A percentile compares a stretch with the other conserved stretches of the same genome.
phyloP scores from a whole-genome alignment of 305 asterid genomes.

The Fraxinus albicans region DNA sequence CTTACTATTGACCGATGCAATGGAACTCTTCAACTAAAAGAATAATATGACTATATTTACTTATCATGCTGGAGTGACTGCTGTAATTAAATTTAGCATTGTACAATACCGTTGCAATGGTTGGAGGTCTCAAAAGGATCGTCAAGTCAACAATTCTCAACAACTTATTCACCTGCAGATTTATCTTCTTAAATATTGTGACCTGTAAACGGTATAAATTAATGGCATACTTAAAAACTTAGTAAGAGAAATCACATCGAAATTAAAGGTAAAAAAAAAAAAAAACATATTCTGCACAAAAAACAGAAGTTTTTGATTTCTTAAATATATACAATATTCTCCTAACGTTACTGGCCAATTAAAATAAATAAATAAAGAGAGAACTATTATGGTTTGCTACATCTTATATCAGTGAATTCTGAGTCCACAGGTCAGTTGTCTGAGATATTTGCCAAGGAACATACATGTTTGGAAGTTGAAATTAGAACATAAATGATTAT shows the following conservation, averaged over 20 bases:
- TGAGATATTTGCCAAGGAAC: not conserved
- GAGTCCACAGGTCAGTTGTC: not conserved
- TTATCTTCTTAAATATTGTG: slow-evolving; percentile 13
- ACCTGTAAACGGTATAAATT: slow-evolving; percentile 17
- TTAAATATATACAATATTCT: not conserved
- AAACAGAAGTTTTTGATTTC: not conserved
- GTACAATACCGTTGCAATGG: slow-evolving; percentile 32
- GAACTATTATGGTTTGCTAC: not conserved
- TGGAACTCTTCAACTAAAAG: not conserved
- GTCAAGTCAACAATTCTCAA: slow-evolving; percentile 19
- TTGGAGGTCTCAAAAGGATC: slow-evolving; percentile 33
- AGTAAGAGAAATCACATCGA: not conserved
- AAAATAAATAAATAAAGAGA: not conserved
- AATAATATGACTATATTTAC: not conserved
- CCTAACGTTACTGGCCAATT: not conserved
- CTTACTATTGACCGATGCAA: not conserved
- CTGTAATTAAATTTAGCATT: not conserved
- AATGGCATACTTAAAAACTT: not conserved
- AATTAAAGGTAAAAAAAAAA: not conserved
- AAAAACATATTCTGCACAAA: not conserved
- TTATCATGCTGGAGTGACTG: not conserved
- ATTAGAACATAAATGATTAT: too few relatives aligned
- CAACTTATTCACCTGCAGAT: slow-evolving; percentile 22
- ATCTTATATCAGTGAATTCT: not conserved
- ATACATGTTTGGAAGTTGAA: too few relatives aligned